phyloP scores from a whole-genome alignment of 805 yeast species.

The Kluyveromyces lactis region DNA sequence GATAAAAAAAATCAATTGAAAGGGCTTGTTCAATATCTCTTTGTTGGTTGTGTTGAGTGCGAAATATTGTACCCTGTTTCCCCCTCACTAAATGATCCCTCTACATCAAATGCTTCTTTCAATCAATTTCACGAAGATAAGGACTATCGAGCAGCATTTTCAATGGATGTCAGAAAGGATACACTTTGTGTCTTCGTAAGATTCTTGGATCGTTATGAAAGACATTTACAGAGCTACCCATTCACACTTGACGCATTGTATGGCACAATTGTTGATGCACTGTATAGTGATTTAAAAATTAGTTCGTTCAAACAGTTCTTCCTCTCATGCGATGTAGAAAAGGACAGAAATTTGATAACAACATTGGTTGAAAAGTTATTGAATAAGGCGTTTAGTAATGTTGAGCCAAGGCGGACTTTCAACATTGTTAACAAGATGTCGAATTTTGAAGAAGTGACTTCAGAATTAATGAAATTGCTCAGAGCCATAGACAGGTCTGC shows the following conservation, averaged over 20 bases:
- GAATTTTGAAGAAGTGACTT: background rate
- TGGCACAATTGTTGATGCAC: background rate
- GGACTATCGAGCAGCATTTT: conserved; percentile 10
- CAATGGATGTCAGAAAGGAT: conserved; percentile 17
- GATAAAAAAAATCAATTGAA: background rate
- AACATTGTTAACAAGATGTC: background rate
- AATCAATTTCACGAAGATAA: conserved; percentile 9
- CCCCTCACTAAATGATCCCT: conserved; percentile 10
- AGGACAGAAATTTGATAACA: background rate
- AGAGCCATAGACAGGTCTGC: background rate
- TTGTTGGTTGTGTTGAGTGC: conserved; percentile 5
- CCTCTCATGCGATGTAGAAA: background rate
- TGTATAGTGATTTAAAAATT: background rate
- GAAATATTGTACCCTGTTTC: background rate
- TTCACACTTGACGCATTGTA: background rate
- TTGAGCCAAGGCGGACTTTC: background rate
- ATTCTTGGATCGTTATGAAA: conserved; percentile 1
- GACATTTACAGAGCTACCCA: background rate
- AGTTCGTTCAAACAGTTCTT: background rate
- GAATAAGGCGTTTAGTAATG: background rate
- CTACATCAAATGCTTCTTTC: conserved; percentile 11
- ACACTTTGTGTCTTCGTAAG: conserved; percentile 14
- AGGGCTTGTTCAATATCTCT: conserved; percentile 6
- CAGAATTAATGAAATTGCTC: background rate
- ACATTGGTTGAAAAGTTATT: background rate